A percentile compares a stretch with the other conserved stretches of the same genome.
Conservation (phyloP, 768 basidiomycete species). For the Tephrocybe rancida region DNA sequence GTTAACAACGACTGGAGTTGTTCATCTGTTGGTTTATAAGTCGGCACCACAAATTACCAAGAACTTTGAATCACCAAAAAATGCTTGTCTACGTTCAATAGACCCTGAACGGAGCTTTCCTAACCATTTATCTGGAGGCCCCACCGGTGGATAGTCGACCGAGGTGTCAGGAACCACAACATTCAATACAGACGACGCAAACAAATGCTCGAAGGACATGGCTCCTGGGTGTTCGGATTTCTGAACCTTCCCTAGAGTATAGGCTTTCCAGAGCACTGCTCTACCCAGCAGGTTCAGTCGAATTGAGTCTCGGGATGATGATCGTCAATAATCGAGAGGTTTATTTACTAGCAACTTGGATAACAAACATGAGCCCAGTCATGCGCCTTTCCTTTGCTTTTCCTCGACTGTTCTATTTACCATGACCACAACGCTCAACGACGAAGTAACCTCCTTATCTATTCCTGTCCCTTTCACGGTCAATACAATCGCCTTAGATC, state of each 20-base stretch:
- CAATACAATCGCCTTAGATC: no score
- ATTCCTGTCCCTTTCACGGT: no score
- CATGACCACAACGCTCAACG: no score
- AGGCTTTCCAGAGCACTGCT: no score
- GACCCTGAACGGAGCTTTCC: constrained; percentile 38
- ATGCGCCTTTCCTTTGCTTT: no score
- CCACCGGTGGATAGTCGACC: constrained; percentile 56
- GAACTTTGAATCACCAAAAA: constrained; percentile 60
- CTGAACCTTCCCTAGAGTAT: no score
- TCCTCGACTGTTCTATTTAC: no score
- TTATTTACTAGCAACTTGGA: background rate
- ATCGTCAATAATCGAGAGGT: no score
- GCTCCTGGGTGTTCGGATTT: background rate
- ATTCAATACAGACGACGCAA: constrained; percentile 58
- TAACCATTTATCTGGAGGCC: constrained; percentile 58
- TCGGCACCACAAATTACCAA: constrained; percentile 14
- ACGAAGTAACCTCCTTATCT: no score
- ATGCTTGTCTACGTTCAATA: constrained; percentile 64
- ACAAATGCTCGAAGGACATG: constrained; percentile 63
- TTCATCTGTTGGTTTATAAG: constrained; percentile 48
- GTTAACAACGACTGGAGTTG: constrained; percentile 52
- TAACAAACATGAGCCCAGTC: no score
- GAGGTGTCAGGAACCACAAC: constrained; percentile 69
- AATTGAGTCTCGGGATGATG: no score
- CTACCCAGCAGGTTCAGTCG: background rate